Conservation (phyloP, 1,284 basidiomycete genomes). For the Wallemia hederae region DNA sequence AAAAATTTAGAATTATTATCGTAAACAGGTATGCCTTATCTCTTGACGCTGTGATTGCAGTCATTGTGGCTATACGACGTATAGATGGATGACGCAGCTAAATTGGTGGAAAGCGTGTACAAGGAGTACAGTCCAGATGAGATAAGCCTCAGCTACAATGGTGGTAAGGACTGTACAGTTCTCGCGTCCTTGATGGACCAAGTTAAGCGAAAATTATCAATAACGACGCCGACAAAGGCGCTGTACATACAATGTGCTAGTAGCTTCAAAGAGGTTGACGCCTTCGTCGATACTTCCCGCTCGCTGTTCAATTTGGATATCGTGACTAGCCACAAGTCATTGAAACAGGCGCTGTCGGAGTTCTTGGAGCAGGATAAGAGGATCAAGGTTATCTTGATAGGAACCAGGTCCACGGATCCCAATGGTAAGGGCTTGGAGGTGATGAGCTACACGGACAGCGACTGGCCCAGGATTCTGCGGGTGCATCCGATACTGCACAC, state of each 20-base stretch:
- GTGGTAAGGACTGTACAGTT: neutral
- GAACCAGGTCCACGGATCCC: conserved; percentile 62
- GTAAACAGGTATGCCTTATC: neutral
- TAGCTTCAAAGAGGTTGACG: conserved; percentile 43
- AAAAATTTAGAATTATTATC: neutral
- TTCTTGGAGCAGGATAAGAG: conserved; percentile 30
- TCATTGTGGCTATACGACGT: no score
- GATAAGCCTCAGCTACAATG: neutral
- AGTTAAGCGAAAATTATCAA: neutral
- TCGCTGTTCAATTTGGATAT: conserved; percentile 49
- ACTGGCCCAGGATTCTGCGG: conserved; percentile 68
- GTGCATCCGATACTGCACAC: conserved; percentile 92
- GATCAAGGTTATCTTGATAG: conserved; percentile 55
- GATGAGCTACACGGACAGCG: conserved; percentile 31
- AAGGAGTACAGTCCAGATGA: neutral
- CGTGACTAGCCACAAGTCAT: conserved; percentile 42
- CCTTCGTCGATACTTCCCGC: conserved; percentile 41
- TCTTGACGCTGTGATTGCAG: neutral
- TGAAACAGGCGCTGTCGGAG: conserved; percentile 45
- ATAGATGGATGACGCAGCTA: no score
- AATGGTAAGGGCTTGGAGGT: conserved; percentile 44
- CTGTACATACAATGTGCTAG: neutral
- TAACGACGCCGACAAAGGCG: neutral
- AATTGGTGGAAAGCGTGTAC: neutral
- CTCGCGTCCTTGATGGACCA: neutral